These are phyloP conservation scores for Tremella yokohamensis DNA, from an alignment of 768 basidiomycete species.

Conservation along the genomic window DNA sequence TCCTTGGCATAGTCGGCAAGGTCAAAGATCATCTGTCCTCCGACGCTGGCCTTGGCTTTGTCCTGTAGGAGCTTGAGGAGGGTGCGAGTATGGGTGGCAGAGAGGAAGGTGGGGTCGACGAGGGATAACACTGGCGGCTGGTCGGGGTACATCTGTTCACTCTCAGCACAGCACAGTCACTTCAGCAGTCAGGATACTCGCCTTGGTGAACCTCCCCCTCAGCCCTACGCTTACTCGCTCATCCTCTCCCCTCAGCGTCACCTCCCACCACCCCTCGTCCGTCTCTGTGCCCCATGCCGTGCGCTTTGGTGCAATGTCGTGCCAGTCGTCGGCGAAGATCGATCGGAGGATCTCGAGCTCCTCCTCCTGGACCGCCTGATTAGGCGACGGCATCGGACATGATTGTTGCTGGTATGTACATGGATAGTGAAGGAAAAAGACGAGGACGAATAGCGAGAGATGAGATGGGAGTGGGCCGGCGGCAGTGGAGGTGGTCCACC, in stretches of 20 bases:
- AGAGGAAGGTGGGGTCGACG: slow-evolving; percentile 29
- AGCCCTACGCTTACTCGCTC: slow-evolving; percentile 32
- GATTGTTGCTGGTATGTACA: slow-evolving; percentile 1
- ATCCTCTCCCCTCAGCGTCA: slow-evolving; percentile 31
- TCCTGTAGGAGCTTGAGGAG: slow-evolving; percentile 31
- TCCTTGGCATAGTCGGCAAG: slow-evolving; percentile 32
- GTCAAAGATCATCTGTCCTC: slow-evolving; percentile 42
- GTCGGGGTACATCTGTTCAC: slow-evolving; percentile 34
- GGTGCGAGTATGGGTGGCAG: slow-evolving; percentile 32
- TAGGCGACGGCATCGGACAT: slow-evolving; percentile 40
- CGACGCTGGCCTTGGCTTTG: slow-evolving; percentile 31
- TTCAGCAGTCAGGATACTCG: slow-evolving; percentile 11
- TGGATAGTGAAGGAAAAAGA: neutral
- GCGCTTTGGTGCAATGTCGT: slow-evolving; percentile 38
- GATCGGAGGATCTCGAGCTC: slow-evolving; percentile 44
- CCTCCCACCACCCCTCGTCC: slow-evolving; percentile 43
- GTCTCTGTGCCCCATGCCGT: slow-evolving; percentile 45
- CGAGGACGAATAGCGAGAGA: neutral
- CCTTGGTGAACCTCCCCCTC: slow-evolving; percentile 40
- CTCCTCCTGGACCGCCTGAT: slow-evolving; percentile 37
- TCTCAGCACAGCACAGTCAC: slow-evolving; percentile 4
- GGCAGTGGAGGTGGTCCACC: slow-evolving; percentile 2
- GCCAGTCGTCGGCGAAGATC: slow-evolving; percentile 43
- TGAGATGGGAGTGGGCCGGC: slow-evolving; percentile 3
- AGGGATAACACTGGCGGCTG: slow-evolving; percentile 29